Evolutionary conservation across 208 protist genomes (phyloP), one percentile per base, ranked within the genome.

Genomic region (Crithidia fasciculata): DNA sequence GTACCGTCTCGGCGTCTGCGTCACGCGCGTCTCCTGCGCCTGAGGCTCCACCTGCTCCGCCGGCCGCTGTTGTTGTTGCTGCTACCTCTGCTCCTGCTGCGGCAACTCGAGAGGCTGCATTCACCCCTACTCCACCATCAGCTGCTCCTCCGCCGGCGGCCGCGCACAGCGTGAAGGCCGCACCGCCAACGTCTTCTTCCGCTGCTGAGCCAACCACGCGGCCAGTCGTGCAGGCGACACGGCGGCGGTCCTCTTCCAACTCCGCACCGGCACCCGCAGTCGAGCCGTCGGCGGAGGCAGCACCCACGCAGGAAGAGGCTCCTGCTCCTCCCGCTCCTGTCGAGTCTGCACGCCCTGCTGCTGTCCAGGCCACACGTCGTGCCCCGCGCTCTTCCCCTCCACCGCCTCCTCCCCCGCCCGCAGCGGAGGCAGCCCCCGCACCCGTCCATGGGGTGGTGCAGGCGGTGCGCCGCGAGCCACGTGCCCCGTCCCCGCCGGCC

Each of bases 401-500:
- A 28, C 28, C 28, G 28, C 28, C 28, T 28, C 28, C 28, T 28
- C 28, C 28, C 28, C 28, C 28, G 28, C 28, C 28, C 28, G 28
- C 28, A 36, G 28, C 55, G 28, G 28, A 6, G 7, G 15, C 28
- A 28, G 39, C 37, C 10, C 37, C 62, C 6, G 13, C 65, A 12
- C 65, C 65, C 8, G 61, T 43, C 18, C 53, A 61, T 54, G 19
- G 41, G 2, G 65, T 53, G 41, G 65, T 68, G 49, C 72, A 78
- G 58, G 56, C 57, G 10, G 39, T 61, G 41, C 37, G 57, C 50
- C 72, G 58, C 5, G 36, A n/a, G 43, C 56, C 64, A n/a, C 15
- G 53, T 9, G 45, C 44, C 4, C 39, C 39, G 18, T 56, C 56
- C 56, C 36, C 58, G 6, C 44, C 40, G 16, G 50, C 41, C 4